Evolutionary conservation across 345 rosid species (phyloP).

Genomic region (Conringia planisiliqua): DNA sequence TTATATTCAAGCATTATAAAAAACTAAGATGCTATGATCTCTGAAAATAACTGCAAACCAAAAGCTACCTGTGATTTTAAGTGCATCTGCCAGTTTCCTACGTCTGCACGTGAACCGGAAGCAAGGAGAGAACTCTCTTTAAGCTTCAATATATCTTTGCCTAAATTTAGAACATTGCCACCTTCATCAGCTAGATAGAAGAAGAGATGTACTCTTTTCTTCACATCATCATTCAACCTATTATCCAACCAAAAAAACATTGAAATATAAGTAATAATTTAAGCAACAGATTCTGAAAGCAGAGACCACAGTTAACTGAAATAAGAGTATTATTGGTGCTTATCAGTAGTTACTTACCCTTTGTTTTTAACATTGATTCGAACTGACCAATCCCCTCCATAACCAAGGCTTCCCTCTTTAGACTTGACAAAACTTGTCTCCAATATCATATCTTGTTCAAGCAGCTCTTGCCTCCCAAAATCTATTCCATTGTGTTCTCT

Average conservation of each 20-base stretch:
- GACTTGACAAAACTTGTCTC: conserved; percentile 80
- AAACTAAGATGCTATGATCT: neutral
- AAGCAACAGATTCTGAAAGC: neutral
- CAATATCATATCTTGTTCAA: conserved; percentile 64
- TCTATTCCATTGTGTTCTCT: conserved; percentile 80
- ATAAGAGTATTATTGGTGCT: neutral
- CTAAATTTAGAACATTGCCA: conserved; percentile 53
- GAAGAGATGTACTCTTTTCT: conserved; percentile 58
- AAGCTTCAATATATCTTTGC: conserved; percentile 30
- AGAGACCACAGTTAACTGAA: neutral
- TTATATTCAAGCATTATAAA: neutral
- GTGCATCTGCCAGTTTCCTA: conserved; percentile 89
- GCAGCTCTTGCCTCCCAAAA: conserved; percentile 70
- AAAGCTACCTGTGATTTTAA: conserved; percentile 56
- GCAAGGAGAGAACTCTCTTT: conserved; percentile 52
- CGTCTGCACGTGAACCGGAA: conserved; percentile 60
- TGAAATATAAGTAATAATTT: neutral
- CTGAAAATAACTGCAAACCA: neutral
- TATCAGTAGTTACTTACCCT: conserved; percentile 38
- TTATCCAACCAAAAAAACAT: conserved; percentile 26
- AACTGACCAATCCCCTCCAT: conserved; percentile 97
- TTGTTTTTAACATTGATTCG: conserved; percentile 48
- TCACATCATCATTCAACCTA: conserved; percentile 42
- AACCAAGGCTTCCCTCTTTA: conserved; percentile 63
- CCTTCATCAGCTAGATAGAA: conserved; percentile 89